A percentile compares a stretch with the other conserved stretches of the same genome.
phyloP scores from a whole-genome alignment of 768 basidiomycete species.

The Tephrocybe sp. region DNA sequence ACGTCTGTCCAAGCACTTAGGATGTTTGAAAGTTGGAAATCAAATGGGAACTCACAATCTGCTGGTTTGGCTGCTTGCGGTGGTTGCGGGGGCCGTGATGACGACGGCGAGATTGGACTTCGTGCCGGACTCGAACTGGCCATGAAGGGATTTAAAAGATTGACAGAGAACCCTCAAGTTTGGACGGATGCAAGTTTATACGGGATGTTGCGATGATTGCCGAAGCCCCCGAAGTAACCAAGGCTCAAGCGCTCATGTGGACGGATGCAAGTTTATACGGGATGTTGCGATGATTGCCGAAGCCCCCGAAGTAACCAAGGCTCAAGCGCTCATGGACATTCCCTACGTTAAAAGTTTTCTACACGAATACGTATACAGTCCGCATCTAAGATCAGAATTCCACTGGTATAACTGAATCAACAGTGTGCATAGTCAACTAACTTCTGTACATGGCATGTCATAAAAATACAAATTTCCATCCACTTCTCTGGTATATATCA shows the following conservation, averaged over 20 bases:
- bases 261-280: neutral
- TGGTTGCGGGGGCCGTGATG: conserved; percentile 12
- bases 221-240: too few species aligned
- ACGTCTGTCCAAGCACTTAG: conserved; percentile 58
- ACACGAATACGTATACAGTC: too few species aligned
- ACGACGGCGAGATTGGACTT: conserved; percentile 11
- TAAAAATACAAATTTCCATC: conserved; percentile 4
- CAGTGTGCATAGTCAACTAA: conserved; percentile 2
- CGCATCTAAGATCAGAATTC: too few species aligned
- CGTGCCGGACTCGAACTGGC: conserved; percentile 13
- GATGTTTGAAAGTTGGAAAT: neutral
- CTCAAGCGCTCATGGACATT: too few species aligned
- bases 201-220: too few species aligned
- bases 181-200: neutral
- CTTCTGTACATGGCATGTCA: too few species aligned
- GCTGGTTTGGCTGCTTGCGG: conserved; percentile 24
- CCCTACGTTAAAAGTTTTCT: too few species aligned
- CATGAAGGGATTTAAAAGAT: conserved; percentile 9
- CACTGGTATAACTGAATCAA: too few species aligned
- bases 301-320: too few species aligned
- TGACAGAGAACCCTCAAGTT: neutral
- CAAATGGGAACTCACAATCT: conserved; percentile 30
- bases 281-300: too few species aligned
- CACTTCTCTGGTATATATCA: neutral
- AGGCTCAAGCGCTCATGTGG: too few species aligned